Evolutionary conservation across 78 protist species (phyloP).

Genomic region (Chrysochromulina parva): DNA sequence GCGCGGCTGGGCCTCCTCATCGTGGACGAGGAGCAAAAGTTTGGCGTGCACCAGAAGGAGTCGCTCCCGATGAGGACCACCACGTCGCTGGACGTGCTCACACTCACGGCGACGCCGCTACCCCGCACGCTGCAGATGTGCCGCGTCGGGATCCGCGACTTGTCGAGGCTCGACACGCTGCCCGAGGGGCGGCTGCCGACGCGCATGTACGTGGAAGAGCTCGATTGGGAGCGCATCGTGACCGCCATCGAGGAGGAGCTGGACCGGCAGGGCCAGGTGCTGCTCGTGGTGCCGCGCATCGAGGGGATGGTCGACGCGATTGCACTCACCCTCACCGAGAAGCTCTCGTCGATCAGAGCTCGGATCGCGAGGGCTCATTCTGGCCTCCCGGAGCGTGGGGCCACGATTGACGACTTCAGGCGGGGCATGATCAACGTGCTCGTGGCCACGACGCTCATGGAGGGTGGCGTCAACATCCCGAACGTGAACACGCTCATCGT

Average conservation of each 20-base stretch:
- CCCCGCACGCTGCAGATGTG: constrained; percentile 50
- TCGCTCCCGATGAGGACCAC: constrained; percentile 4
- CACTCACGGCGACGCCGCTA: constrained; percentile 52
- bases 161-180: constrained; percentile 20
- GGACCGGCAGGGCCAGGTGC: constrained; percentile 32
- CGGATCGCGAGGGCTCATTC: not conserved
- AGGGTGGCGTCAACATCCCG: constrained; percentile 42
- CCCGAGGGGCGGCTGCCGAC: constrained; percentile 14
- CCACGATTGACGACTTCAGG: not conserved
- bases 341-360: not conserved
- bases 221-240: not conserved
- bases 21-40: constrained; percentile 56
- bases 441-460: constrained; percentile 45
- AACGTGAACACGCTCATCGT: constrained; percentile 47
- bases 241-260: constrained; percentile 31
- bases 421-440: constrained; percentile 12
- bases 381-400: not conserved
- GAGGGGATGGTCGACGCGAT: not conserved
- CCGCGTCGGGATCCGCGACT: constrained; percentile 21
- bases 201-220: constrained; percentile 3
- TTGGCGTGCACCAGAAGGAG: constrained; percentile 34
- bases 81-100: not conserved
- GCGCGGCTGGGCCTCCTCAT: constrained; percentile 38
- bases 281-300: constrained; percentile 35
- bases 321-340: not conserved